Evolutionary conservation across 2,329 filamentous ascomycete species (phyloP).

Genomic region (Colletotrichum plurivorum): DNA sequence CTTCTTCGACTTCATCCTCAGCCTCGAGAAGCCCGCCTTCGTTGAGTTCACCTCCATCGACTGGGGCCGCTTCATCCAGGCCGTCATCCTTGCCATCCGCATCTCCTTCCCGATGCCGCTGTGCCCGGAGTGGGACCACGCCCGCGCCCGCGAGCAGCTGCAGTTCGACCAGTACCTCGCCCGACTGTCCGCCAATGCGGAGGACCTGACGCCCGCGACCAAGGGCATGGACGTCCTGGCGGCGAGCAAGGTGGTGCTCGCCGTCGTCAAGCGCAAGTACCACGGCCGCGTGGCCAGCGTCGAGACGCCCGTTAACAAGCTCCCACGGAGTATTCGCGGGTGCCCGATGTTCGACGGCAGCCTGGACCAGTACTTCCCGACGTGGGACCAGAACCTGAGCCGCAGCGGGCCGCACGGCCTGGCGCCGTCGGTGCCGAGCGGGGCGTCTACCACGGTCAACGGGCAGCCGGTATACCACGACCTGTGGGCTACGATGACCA

Average conservation of each 20-base stretch:
- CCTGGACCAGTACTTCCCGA: constrained; percentile 59
- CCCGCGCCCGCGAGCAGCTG: constrained; percentile 56
- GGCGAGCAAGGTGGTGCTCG: constrained; percentile 62
- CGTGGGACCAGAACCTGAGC: constrained; percentile 59
- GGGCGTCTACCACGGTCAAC: constrained; percentile 29
- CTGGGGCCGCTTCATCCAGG: constrained; percentile 58
- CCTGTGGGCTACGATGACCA: constrained; percentile 64
- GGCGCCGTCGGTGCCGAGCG: neutral
- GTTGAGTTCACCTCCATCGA: constrained; percentile 57
- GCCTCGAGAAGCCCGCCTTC: constrained; percentile 50
- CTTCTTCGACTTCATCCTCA: constrained; percentile 51
- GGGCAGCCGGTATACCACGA: constrained; percentile 55
- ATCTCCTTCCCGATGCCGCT: constrained; percentile 60
- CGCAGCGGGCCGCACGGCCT: constrained; percentile 17
- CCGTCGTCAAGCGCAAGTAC: constrained; percentile 62
- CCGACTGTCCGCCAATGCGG: constrained; percentile 48
- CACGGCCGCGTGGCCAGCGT: constrained; percentile 55
- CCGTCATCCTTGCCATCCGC: constrained; percentile 60
- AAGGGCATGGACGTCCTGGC: constrained; percentile 58
- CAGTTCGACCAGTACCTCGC: constrained; percentile 57
- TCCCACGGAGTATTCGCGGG: constrained; percentile 43
- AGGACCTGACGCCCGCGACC: constrained; percentile 44
- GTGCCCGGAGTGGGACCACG: constrained; percentile 52
- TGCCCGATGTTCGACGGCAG: constrained; percentile 69
- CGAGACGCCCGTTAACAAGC: constrained; percentile 43